Evolutionary conservation across 1,139 yeast genomes (phyloP).

Genomic region (Wickerhamomyces sp.): DNA sequence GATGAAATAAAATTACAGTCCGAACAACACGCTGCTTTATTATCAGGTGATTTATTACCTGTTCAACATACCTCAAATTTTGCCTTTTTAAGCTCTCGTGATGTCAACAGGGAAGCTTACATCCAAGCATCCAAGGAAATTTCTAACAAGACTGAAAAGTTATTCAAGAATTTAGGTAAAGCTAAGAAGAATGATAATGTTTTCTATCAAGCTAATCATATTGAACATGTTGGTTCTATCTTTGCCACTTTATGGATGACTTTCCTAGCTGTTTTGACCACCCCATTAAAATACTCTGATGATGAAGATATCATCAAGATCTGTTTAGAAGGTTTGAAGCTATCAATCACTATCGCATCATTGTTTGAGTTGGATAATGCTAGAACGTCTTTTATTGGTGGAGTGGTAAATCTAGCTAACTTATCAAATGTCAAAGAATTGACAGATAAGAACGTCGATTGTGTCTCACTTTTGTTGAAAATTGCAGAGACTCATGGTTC

Average conservation of each 20-base stretch:
- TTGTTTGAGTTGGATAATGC: conserved; percentile 83
- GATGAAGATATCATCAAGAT: conserved; percentile 67
- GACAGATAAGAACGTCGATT: conserved; percentile 74
- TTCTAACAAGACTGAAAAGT: conserved; percentile 81
- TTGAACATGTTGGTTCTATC: conserved; percentile 88
- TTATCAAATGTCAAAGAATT: conserved; percentile 76
- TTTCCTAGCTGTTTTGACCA: conserved; percentile 86
- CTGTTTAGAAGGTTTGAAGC: conserved; percentile 80
- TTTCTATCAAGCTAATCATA: conserved; percentile 60
- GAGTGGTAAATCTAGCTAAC: conserved; percentile 82
- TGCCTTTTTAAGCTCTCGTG: conserved; percentile 73
- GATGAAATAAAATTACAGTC: conserved; percentile 89
- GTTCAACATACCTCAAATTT: conserved; percentile 37
- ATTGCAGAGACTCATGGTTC: conserved; percentile 79
- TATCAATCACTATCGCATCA: conserved; percentile 80
- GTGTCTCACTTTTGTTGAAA: conserved; percentile 68
- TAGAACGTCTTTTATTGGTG: conserved; percentile 83
- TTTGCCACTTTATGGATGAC: conserved; percentile 98
- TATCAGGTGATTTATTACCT: conserved; percentile 55
- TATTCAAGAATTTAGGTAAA: conserved; percentile 68
- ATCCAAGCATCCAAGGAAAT: conserved; percentile 89
- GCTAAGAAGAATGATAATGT: conserved; percentile 30
- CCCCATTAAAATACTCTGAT: conserved; percentile 86
- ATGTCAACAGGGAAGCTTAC: conserved; percentile 78
- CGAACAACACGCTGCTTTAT: conserved; percentile 89